phyloP scores from a whole-genome alignment of 2,329 filamentous ascomycete species.

The Cadophora malorum region DNA sequence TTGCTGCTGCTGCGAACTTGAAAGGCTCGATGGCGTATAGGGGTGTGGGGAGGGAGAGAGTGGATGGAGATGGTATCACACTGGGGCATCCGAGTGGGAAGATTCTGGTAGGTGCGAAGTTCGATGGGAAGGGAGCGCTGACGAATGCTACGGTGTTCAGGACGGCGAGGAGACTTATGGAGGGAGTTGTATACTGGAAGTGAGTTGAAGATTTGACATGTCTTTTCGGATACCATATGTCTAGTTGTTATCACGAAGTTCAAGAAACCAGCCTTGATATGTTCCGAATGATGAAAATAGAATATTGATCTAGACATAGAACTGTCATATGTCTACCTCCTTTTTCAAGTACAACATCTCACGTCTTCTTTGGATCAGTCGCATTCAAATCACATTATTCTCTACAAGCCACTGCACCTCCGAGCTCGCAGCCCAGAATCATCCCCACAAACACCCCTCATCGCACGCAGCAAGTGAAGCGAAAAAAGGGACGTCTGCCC shows the following conservation, averaged over 20 bases:
- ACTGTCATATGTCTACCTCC: too few species aligned
- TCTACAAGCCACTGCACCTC: background rate
- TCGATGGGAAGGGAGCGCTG: constrained; percentile 47
- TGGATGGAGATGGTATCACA: constrained; percentile 46
- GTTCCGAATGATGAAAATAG: too few species aligned
- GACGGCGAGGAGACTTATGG: constrained; percentile 55
- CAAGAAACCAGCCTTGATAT: too few species aligned
- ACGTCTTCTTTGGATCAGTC: too few species aligned
- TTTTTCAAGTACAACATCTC: too few species aligned
- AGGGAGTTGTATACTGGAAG: constrained; percentile 53
- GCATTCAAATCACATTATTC: too few species aligned
- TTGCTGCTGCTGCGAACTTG: constrained; percentile 55
- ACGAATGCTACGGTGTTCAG: constrained; percentile 52
- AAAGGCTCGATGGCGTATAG: constrained; percentile 49
- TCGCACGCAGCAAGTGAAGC: background rate
- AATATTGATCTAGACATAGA: background rate
- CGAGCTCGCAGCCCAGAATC: constrained; percentile 2
- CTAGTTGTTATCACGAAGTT: too few species aligned
- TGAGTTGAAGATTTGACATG: constrained; percentile 17
- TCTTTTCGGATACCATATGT: too few species aligned
- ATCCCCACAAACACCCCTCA: background rate
- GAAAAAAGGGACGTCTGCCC: background rate
- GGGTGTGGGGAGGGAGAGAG: constrained; percentile 38
- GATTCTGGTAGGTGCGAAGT: constrained; percentile 51
- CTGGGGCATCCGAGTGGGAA: constrained; percentile 56